Conservation (phyloP, 1,284 basidiomycete genomes). For the Clitocybe nebularis region DNA sequence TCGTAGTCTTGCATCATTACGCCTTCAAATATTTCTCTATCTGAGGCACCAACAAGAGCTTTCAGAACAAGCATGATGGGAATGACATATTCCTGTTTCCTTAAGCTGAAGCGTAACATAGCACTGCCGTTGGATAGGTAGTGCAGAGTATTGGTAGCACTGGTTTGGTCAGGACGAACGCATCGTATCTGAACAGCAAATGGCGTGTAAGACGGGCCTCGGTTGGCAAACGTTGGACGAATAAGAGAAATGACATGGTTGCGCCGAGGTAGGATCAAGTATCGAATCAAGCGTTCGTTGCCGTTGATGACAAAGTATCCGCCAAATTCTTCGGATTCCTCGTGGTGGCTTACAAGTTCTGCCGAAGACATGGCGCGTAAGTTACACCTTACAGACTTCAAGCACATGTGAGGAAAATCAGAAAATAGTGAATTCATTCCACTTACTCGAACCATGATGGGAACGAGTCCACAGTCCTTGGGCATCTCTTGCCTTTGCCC, state of each 20-base stretch:
- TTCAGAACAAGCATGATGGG: conserved; percentile 97
- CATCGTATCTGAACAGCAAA: conserved; percentile 96
- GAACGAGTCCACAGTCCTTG: conserved; percentile 89
- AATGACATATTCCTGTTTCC: conserved; percentile 99
- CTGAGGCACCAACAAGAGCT: conserved; percentile 90
- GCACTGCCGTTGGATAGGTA: conserved; percentile 96
- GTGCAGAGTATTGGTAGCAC: conserved; percentile 93
- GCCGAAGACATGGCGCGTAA: conserved; percentile 81
- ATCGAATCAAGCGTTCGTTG: conserved; percentile 97
- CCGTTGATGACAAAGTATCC: conserved; percentile 99
- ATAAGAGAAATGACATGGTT: conserved; percentile 88
- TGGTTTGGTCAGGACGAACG: conserved; percentile 88
- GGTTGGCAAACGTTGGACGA: conserved; percentile 84
- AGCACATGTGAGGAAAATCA: conserved; percentile 4
- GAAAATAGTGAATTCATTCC: conserved; percentile 6
- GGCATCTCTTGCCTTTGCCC: conserved; percentile 75
- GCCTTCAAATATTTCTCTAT: conserved; percentile 98
- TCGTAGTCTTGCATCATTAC: conserved; percentile 96
- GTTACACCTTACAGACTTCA: conserved; percentile 91
- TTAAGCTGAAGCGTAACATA: conserved; percentile 94
- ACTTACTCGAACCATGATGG: conserved; percentile 94
- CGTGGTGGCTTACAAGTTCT: conserved; percentile 85
- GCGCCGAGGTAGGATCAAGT: conserved; percentile 87
- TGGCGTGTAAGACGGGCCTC: conserved; percentile 92
- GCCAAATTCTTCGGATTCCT: conserved; percentile 98